These are phyloP conservation scores for Chrysanthemum seticuspe DNA, from an alignment of 129 eudicot species.

Conservation along the genomic window DNA sequence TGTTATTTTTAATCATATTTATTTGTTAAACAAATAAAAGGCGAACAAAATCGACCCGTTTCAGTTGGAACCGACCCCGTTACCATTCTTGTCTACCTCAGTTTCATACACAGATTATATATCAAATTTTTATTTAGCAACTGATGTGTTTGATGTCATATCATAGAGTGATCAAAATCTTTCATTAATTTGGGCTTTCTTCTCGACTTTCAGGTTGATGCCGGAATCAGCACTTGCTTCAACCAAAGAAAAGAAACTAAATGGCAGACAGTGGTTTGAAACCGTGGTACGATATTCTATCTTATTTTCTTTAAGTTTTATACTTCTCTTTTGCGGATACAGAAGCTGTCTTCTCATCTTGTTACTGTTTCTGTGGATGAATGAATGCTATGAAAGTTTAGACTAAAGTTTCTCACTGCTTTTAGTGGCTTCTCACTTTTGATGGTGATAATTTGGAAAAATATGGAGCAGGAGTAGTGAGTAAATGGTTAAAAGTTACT, in stretches of 20 bases:
- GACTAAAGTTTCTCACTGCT: slow-evolving; percentile 8
- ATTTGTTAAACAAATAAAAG: too few relatives aligned
- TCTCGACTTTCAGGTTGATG: slow-evolving; percentile 50
- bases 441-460: not conserved
- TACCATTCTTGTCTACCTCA: not conserved
- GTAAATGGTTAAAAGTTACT: not conserved
- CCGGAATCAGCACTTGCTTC: slow-evolving; percentile 84
- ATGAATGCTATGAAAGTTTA: not conserved
- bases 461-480: not conserved
- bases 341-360: not conserved
- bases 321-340: not conserved
- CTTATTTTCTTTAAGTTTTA: not conserved
- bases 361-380: not conserved
- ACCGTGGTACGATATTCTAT: slow-evolving; percentile 41
- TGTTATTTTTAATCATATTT: too few relatives aligned
- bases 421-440: not conserved
- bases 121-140: not conserved
- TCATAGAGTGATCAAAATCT: not conserved
- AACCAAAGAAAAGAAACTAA: slow-evolving; percentile 80
- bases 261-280: slow-evolving; percentile 99
- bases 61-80: too few relatives aligned
- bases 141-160: slow-evolving; percentile 3
- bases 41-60: too few relatives aligned
- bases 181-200: not conserved
- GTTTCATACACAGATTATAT: not conserved